phyloP scores from a whole-genome alignment of 345 rosid species.

The Citrus reticulata region DNA sequence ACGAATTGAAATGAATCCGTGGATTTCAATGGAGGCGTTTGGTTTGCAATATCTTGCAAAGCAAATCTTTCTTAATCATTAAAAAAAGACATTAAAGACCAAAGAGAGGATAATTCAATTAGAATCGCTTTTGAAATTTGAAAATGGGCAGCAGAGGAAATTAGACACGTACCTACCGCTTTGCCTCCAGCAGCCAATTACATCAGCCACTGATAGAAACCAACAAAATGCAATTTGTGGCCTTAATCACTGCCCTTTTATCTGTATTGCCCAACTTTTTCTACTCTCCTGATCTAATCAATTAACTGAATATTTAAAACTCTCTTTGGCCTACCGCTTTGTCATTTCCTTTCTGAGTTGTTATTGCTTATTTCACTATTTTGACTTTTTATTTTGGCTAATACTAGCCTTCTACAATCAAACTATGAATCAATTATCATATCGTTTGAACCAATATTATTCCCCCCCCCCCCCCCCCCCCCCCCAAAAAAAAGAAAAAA shows the following conservation, averaged over 20 bases:
- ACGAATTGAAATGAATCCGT: too few species aligned
- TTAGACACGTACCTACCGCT: too few species aligned
- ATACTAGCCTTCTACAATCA: background rate
- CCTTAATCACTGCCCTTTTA: background rate
- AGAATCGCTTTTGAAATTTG: too few species aligned
- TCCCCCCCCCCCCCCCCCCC: accelerated
- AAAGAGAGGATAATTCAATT: too few species aligned
- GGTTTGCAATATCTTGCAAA: too few species aligned
- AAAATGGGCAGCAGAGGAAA: background rate
- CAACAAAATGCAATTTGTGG: background rate
- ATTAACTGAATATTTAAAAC: background rate
- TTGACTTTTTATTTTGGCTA: background rate
- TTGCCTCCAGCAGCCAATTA: background rate
- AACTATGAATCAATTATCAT: background rate
- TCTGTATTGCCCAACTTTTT: background rate
- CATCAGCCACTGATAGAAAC: background rate
- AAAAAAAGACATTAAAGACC: too few species aligned
- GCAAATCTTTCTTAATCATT: too few species aligned
- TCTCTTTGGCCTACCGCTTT: background rate
- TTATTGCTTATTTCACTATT: background rate
- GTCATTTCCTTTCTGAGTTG: background rate
- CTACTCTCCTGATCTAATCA: background rate
- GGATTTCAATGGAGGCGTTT: too few species aligned
- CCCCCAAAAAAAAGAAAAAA: too few species aligned
- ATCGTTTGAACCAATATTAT: background rate